Conservation (phyloP, 805 yeast genomes). For the Cyberlindnera samutprakarnensis region DNA sequence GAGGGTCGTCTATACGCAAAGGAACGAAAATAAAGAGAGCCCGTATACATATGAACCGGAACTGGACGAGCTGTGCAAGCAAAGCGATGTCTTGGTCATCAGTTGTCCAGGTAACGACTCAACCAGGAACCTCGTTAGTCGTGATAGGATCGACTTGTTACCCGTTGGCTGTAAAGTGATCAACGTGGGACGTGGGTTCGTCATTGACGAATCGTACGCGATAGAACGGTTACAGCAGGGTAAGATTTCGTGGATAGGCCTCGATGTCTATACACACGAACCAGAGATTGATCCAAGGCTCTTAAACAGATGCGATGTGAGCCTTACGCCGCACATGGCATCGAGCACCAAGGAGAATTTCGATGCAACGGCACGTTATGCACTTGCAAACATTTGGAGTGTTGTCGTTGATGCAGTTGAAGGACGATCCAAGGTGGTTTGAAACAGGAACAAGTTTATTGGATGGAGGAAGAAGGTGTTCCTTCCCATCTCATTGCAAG, state of each 20-base stretch:
- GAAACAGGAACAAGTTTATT: background rate
- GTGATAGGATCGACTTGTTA: constrained; percentile 30
- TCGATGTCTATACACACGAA: constrained; percentile 54
- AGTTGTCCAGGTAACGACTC: constrained; percentile 50
- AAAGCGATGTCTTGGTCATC: constrained; percentile 45
- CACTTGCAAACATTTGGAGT: constrained; percentile 35
- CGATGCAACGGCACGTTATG: constrained; percentile 34
- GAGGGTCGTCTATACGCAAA: constrained; percentile 49
- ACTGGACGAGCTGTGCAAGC: constrained; percentile 26
- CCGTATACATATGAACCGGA: constrained; percentile 26
- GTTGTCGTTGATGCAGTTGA: constrained; percentile 26
- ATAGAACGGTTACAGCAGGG: constrained; percentile 31
- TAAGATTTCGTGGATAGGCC: constrained; percentile 45
- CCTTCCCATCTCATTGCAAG: too few relatives aligned
- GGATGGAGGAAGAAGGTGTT: too few relatives aligned
- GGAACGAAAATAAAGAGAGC: constrained; percentile 33
- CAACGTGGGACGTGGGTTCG: constrained; percentile 54
- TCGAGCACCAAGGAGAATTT: constrained; percentile 44
- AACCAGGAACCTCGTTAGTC: constrained; percentile 42
- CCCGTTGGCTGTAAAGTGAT: constrained; percentile 38
- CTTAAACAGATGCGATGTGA: constrained; percentile 31
- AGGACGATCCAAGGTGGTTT: constrained; percentile 16
- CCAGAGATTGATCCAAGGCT: constrained; percentile 32
- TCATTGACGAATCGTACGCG: constrained; percentile 43
- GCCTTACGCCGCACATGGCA: constrained; percentile 57